Conservation (phyloP, 1,284 basidiomycete genomes). For the Tremellales sp. region DNA sequence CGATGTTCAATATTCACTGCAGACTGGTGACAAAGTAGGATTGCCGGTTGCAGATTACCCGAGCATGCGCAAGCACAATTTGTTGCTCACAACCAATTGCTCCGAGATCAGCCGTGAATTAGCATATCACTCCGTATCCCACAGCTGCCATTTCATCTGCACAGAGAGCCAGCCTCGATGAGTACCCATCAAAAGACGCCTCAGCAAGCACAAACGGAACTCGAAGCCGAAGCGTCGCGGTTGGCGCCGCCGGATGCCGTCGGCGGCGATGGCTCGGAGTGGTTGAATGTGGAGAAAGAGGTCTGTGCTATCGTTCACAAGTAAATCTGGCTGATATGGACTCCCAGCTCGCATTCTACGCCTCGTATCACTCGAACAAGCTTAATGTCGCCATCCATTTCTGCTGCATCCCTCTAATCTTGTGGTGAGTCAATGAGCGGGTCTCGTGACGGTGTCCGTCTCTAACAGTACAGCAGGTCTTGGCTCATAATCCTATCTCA, state of each 20-base stretch:
- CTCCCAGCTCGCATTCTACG: slow-evolving; percentile 74
- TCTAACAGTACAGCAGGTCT: slow-evolving; percentile 55
- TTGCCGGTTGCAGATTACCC: too few relatives aligned
- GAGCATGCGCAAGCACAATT: too few relatives aligned
- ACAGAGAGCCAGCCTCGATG: too few relatives aligned
- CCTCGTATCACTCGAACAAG: slow-evolving; percentile 77
- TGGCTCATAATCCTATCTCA: slow-evolving; percentile 57
- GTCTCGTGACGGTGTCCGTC: background rate
- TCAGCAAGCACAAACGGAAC: too few relatives aligned
- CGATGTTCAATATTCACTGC: too few relatives aligned
- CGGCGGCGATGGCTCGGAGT: slow-evolving; percentile 7
- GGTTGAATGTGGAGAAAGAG: slow-evolving; percentile 24
- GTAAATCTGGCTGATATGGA: background rate
- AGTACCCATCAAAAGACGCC: too few relatives aligned
- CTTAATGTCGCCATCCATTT: slow-evolving; percentile 77
- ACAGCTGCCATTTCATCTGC: too few relatives aligned
- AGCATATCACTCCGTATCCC: too few relatives aligned
- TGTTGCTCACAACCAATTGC: too few relatives aligned
- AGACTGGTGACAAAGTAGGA: too few relatives aligned
- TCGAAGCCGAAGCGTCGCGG: too few relatives aligned
- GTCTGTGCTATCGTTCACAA: slow-evolving; percentile 9
- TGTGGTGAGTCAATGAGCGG: slow-evolving; percentile 60
- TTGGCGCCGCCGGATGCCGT: slow-evolving; percentile 22
- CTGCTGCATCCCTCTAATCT: slow-evolving; percentile 71
- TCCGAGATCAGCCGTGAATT: too few relatives aligned